Base-by-base conservation (phyloP, 495 filamentous ascomycete species). In the Podospora anserina region DNA sequence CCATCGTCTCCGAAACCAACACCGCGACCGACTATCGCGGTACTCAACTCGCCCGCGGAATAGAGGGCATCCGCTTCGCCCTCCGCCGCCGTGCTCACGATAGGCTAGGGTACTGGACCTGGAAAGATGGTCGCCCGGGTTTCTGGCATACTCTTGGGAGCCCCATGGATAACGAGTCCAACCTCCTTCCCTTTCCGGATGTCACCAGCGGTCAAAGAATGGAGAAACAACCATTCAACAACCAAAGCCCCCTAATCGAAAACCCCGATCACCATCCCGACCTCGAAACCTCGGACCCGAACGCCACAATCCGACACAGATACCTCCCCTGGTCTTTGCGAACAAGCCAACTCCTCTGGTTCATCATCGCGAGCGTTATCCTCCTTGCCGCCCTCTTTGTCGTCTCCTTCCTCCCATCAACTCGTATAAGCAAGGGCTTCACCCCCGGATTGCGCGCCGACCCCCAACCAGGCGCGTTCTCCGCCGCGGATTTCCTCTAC, bases 401-500 rank as follows among this genome's bases (percentile, higher is more conserved):
- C 61, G 88, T 92, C 68, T 91, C 90, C 71, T 97, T 94, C 75
- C 82, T 94, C 68, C 85, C 76, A 5, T 71, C 89, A 60, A 84
- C 87, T 55, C 88, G 86, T 7, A 80, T 92, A 57, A 74, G 81
- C 28, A 76, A 80, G 13, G 93, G 92, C 28, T 97, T 96, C 78
- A 78, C 82, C 16, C 92, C 93, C 15, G 78, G 80, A 26, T 78
- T 96, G 2, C 79, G 81, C 5, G 86, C 90, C 0, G 81, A 83
- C 0, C 88, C 91, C 6, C 84, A 83, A 15, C 71, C 79, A 0
- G 81, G 80, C 44, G 92, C 89, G 44, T 97, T 94, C 75, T 95
- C 92, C 5, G 80, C 91, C 2, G 91, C 93, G 60, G 90, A 96
- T 78, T 97, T 97, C 81, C 79, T 96, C 63, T 97, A 92, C 82